Conservation (phyloP, 495 filamentous ascomycete genomes). For the Xylaria grammica region DNA sequence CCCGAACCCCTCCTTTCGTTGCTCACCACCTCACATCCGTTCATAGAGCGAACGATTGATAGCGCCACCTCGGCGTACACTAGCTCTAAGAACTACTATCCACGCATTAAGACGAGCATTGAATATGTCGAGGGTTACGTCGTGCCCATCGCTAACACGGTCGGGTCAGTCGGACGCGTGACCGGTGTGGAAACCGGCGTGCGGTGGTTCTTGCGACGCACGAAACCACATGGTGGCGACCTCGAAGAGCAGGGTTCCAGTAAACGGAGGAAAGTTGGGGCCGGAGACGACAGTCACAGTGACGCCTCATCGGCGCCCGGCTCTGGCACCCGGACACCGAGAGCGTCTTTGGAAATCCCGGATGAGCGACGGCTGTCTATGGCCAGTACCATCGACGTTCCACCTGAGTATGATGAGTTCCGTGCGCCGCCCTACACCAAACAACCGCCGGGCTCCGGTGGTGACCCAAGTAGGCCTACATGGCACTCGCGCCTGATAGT, state of each 20-base stretch:
- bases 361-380: conserved; percentile 51
- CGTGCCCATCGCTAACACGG: conserved; percentile 79
- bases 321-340: conserved; percentile 37
- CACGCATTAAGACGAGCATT: conserved; percentile 79
- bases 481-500: conserved; percentile 84
- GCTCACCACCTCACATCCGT: conserved; percentile 77
- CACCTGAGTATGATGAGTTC: conserved; percentile 81
- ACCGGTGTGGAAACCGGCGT: conserved; percentile 85
- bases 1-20: conserved; percentile 80
- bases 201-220: conserved; percentile 70
- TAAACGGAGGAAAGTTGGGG: conserved; percentile 69
- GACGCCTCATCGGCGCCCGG: conserved; percentile 35
- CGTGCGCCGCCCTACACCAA: conserved; percentile 75
- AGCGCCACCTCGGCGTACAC: conserved; percentile 81
- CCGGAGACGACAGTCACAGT: conserved; percentile 38
- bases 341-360: conserved; percentile 30
- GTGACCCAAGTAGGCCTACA: conserved; percentile 44
- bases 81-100: conserved; percentile 83
- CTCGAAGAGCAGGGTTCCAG: conserved; percentile 53
- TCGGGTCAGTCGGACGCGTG: conserved; percentile 76
- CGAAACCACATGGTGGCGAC: conserved; percentile 47
- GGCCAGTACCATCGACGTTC: conserved; percentile 63
- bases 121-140: conserved; percentile 87
- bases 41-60: conserved; percentile 79
- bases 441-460: conserved; percentile 19